Conservation (phyloP, 2,329 filamentous ascomycete genomes). For the Aspergillus sp. region DNA sequence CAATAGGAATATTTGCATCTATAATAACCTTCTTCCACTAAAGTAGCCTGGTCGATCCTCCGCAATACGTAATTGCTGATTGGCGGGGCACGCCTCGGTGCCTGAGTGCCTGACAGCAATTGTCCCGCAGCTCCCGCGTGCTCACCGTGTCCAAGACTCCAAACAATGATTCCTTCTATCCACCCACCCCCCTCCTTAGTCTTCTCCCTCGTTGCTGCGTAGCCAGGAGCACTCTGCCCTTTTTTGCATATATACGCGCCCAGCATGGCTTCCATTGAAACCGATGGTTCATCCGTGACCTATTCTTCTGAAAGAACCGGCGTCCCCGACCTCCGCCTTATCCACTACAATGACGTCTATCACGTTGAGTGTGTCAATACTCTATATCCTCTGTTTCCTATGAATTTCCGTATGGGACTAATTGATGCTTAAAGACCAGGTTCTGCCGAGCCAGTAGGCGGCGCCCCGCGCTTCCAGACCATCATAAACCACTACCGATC, state of each 20-base stretch:
- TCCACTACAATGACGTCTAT: conserved; percentile 95
- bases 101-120: conserved; percentile 10
- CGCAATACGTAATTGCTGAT: neutral
- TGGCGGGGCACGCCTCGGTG: conserved; percentile 1
- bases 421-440: conserved; percentile 46
- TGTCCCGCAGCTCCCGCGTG: neutral
- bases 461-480: conserved; percentile 76
- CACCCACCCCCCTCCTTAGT: neutral
- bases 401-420: neutral
- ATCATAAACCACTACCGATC: conserved; percentile 73
- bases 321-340: conserved; percentile 70
- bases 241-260: neutral
- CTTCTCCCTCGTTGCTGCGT: neutral
- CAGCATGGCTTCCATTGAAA: conserved; percentile 29
- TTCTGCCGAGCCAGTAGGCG: conserved; percentile 80
- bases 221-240: neutral
- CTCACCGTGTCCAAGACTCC: neutral
- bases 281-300: conserved; percentile 41
- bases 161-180: neutral
- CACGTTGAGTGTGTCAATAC: conserved; percentile 66
- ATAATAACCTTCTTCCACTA: neutral
- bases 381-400: neutral
- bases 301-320: conserved; percentile 44
- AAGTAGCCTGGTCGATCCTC: conserved; percentile 6
- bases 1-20: neutral